Conservation (phyloP, 2,329 filamentous ascomycete species). For the Colletotrichum incanum region DNA sequence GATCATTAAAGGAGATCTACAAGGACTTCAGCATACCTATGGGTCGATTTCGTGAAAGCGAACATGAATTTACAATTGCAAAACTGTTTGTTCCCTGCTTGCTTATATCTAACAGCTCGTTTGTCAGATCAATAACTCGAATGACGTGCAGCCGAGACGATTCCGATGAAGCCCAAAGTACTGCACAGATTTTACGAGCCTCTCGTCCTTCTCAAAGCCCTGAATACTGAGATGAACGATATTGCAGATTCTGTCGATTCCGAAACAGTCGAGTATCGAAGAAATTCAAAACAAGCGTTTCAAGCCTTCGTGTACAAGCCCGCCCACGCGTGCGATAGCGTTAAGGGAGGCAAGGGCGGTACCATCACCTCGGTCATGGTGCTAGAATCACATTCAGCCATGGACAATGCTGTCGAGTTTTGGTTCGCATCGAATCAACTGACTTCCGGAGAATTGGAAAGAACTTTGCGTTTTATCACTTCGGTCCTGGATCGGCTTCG, state of each 20-base stretch:
- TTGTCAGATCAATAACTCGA: neutral
- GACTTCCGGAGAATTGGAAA: neutral
- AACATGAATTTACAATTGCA: neutral
- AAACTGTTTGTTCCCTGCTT: neutral
- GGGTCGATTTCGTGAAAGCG: no score
- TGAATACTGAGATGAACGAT: conserved; percentile 19
- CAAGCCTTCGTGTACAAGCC: conserved; percentile 51
- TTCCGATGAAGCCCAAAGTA: neutral
- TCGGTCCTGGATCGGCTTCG: neutral
- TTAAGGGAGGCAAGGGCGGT: conserved; percentile 44
- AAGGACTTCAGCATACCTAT: neutral
- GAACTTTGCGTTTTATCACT: neutral
- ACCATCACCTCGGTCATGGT: conserved; percentile 52
- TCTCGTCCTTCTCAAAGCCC: conserved; percentile 19
- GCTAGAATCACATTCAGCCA: conserved; percentile 43
- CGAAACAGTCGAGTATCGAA: neutral
- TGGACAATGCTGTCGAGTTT: conserved; percentile 47
- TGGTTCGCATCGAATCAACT: conserved; percentile 51
- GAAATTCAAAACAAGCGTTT: conserved; percentile 46
- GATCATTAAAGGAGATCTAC: neutral
- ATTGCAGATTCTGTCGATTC: neutral
- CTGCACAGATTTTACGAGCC: conserved; percentile 23
- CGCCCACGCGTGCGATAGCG: conserved; percentile 50
- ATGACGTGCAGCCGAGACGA: neutral
- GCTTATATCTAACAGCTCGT: no score